Conservation (phyloP, 2,329 filamentous ascomycete species). For the Penicillium sp. region DNA sequence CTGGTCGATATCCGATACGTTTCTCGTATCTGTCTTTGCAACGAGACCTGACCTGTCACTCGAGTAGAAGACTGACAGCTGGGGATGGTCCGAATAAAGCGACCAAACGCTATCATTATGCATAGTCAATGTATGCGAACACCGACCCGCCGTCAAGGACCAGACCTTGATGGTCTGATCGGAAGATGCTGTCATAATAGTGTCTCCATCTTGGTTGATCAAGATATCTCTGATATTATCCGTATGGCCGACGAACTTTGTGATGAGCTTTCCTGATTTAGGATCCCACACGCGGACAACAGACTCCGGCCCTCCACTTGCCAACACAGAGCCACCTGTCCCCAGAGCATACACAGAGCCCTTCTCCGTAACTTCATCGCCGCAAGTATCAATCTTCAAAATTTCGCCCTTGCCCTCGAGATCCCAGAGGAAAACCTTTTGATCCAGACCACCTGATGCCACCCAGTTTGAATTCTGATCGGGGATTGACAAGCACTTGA, state of each 20-base stretch:
- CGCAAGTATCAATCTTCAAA: slow-evolving; percentile 70
- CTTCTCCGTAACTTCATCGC: slow-evolving; percentile 80
- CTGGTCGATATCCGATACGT: slow-evolving; percentile 73
- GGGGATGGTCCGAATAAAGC: slow-evolving; percentile 80
- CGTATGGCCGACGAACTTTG: slow-evolving; percentile 94
- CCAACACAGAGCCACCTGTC: slow-evolving; percentile 74
- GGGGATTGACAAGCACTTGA: slow-evolving; percentile 86
- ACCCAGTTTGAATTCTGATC: slow-evolving; percentile 73
- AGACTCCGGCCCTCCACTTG: slow-evolving; percentile 90
- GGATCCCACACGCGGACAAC: slow-evolving; percentile 91
- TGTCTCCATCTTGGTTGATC: slow-evolving; percentile 83
- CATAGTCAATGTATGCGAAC: slow-evolving; percentile 98
- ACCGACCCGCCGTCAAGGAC: slow-evolving; percentile 91
- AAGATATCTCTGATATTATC: slow-evolving; percentile 91
- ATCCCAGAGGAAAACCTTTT: slow-evolving; percentile 92
- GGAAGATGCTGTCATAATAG: slow-evolving; percentile 87
- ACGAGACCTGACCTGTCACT: slow-evolving; percentile 87
- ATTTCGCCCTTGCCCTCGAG: slow-evolving; percentile 80
- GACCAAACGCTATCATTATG: slow-evolving; percentile 98
- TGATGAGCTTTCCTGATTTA: slow-evolving; percentile 80
- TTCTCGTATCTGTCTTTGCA: slow-evolving; percentile 90
- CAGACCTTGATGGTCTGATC: slow-evolving; percentile 98
- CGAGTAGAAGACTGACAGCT: slow-evolving; percentile 88
- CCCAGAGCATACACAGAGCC: slow-evolving; percentile 91
- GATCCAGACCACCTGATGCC: slow-evolving; percentile 87